Base-by-base conservation (phyloP, 208 protist genomes). In the Crithidia sp. region DNA sequence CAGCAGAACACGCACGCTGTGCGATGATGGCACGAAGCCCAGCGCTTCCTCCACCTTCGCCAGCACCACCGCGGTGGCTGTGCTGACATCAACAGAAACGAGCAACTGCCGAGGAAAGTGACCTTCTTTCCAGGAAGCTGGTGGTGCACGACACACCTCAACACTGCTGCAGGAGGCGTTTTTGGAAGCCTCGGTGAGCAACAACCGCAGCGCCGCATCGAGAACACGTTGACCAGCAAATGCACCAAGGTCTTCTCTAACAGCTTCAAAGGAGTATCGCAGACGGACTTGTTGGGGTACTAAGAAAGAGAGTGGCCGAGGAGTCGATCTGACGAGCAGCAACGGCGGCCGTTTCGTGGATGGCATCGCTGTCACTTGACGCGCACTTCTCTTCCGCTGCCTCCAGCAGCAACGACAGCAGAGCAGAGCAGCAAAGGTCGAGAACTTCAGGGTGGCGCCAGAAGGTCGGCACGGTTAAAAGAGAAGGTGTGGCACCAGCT, bases 391-490 rank as follows among this genome's bases (percentile, higher is more conserved):
- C 54, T 14, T 76, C 80, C 28, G 28, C 28, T 28, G 28, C 28
- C 0, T 1, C 28, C n/a, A 84, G 69, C 28, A 88, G 39, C n/a
- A 89, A 16, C 7, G 86, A 85, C 52, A 90, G 37, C 8, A 94
- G 50, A 44, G 89, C 68, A 14, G 88, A 92, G 19, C 79, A 84
- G 55, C 77, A 76, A 6, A 79, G 71, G 54, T 91, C 85, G 9
- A 94, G 74, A 0, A 87, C 74, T n/a, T 49, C 61, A 5, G 64
- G 54, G 50, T 93, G 86, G 5, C 91, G 81, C 83, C 85, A 96
- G 14, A 93, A 82, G 16, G 84, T 79, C 19, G 59, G 67, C 37
- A 74, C 54, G 60, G 28, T 28, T 28, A 28, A 28, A 28, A 28
- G 28, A 28, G 28, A 28, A 28, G 28, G 28, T 28, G 28, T 28